A percentile compares a stretch with the other conserved stretches of the same genome.
phyloP scores from a whole-genome alignment of 805 yeast species.

The Yarrowia osloensis region DNA sequence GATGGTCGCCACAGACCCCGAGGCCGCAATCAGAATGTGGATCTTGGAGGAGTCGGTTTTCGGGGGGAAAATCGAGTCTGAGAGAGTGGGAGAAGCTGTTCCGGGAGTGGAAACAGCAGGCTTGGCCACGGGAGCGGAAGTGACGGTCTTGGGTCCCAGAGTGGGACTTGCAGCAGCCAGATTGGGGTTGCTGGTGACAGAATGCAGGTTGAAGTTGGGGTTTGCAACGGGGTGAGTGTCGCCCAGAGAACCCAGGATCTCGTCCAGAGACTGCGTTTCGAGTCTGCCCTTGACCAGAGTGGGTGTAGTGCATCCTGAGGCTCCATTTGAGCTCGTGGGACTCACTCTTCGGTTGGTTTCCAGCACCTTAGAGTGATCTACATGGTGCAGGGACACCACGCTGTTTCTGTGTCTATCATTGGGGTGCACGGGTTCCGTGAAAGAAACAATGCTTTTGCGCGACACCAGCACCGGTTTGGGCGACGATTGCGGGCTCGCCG shows the following conservation, averaged over 20 bases:
- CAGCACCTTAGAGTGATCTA: constrained; percentile 9
- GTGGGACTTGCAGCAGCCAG: background rate
- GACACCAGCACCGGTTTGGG: constrained; percentile 10
- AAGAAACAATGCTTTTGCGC: constrained; percentile 26
- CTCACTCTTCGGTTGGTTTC: constrained; percentile 3
- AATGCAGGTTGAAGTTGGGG: background rate
- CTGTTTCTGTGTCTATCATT: constrained; percentile 25
- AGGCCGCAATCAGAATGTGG: constrained; percentile 87
- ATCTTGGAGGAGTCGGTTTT: constrained; percentile 49
- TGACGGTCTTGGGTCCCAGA: background rate
- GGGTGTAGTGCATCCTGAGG: constrained; percentile 20
- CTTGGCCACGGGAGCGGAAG: background rate
- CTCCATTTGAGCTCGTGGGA: constrained; percentile 6
- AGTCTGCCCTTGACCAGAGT: background rate
- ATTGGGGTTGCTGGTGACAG: background rate
- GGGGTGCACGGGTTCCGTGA: constrained; percentile 26
- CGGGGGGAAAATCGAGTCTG: constrained; percentile 3
- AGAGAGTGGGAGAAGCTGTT: background rate
- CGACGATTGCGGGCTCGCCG: constrained; percentile 7
- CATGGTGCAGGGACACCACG: constrained; percentile 21
- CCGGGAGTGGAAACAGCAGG: background rate
- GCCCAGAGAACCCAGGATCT: constrained; percentile 12
- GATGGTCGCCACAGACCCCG: constrained; percentile 96
- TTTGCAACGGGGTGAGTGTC: background rate
- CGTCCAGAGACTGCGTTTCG: constrained; percentile 14